These are phyloP conservation scores for Trichoderma aggressivum DNA, from an alignment of 2,329 filamentous ascomycete species.

Conservation along the genomic window DNA sequence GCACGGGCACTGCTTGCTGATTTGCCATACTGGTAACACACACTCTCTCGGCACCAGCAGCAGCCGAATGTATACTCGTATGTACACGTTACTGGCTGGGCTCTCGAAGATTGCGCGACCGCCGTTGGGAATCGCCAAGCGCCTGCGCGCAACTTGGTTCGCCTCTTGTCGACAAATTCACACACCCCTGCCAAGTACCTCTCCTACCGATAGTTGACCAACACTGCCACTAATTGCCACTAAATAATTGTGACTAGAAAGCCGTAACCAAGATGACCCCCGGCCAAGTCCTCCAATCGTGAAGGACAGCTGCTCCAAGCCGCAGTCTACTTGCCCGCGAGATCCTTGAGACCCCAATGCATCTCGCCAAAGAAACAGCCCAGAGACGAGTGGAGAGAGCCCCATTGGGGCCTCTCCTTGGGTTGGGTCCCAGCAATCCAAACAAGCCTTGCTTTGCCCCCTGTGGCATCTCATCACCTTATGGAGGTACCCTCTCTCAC, in stretches of 20 bases:
- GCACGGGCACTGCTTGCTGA: background rate
- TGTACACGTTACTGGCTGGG: background rate
- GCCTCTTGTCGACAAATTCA: background rate
- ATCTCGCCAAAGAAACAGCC: slow-evolving; percentile 11
- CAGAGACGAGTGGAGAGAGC: slow-evolving; percentile 5
- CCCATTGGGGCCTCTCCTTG: background rate
- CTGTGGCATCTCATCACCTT: slow-evolving; percentile 16
- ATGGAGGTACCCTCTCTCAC: slow-evolving; percentile 6
- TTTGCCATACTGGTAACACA: background rate
- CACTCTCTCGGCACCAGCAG: background rate
- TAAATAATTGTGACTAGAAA: slow-evolving; percentile 9
- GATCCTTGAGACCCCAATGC: slow-evolving; percentile 9
- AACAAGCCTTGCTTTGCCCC: slow-evolving; percentile 8
- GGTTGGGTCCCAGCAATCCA: background rate
- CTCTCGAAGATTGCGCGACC: slow-evolving; percentile 3
- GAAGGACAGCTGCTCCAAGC: background rate
- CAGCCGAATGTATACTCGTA: background rate
- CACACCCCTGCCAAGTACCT: background rate
- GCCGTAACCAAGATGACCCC: background rate
- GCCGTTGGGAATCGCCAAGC: background rate
- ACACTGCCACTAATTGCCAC: slow-evolving; percentile 18
- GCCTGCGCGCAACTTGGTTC: background rate
- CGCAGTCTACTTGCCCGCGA: background rate
- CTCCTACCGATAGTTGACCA: slow-evolving; percentile 1
- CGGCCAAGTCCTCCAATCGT: background rate